Conservation (phyloP, 768 basidiomycete genomes). For the Termitomyces sp. region DNA sequence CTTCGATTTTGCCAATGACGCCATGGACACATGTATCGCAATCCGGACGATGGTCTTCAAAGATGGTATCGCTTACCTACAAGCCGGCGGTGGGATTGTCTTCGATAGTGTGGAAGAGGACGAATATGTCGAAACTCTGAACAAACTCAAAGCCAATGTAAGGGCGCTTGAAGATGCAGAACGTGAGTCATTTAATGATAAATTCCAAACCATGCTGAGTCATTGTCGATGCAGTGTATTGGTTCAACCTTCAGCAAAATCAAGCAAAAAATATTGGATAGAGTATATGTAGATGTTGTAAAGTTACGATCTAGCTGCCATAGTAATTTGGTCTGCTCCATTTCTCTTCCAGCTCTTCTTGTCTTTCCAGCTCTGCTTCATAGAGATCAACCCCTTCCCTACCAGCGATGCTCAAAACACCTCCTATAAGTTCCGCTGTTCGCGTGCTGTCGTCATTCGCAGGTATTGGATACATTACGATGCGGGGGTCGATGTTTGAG, state of each 20-base stretch:
- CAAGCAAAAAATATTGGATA: slow-evolving; percentile 18
- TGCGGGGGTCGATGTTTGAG: slow-evolving; percentile 91
- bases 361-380: slow-evolving; percentile 24
- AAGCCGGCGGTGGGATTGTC: slow-evolving; percentile 97
- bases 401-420: slow-evolving; percentile 85
- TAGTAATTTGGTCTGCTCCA: slow-evolving; percentile 9
- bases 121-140: slow-evolving; percentile 94
- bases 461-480: slow-evolving; percentile 97
- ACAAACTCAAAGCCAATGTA: slow-evolving; percentile 87
- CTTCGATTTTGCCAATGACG: slow-evolving; percentile 91
- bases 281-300: slow-evolving; percentile 4
- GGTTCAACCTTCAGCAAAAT: slow-evolving; percentile 59
- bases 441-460: slow-evolving; percentile 95
- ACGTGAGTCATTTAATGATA: slow-evolving; percentile 35
- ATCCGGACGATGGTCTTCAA: slow-evolving; percentile 98
- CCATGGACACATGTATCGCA: slow-evolving; percentile 98
- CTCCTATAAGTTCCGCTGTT: slow-evolving; percentile 86
- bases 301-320: slow-evolving; percentile 2
- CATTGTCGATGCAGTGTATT: slow-evolving; percentile 44
- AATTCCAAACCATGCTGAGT: slow-evolving; percentile 13
- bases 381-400: slow-evolving; percentile 60
- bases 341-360: slow-evolving; percentile 18
- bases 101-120: slow-evolving; percentile 96
- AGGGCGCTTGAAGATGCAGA: slow-evolving; percentile 84
- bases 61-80: slow-evolving; percentile 83